phyloP scores from a whole-genome alignment of 1,284 basidiomycete species.

The Pseudozyma flocculosa region DNA sequence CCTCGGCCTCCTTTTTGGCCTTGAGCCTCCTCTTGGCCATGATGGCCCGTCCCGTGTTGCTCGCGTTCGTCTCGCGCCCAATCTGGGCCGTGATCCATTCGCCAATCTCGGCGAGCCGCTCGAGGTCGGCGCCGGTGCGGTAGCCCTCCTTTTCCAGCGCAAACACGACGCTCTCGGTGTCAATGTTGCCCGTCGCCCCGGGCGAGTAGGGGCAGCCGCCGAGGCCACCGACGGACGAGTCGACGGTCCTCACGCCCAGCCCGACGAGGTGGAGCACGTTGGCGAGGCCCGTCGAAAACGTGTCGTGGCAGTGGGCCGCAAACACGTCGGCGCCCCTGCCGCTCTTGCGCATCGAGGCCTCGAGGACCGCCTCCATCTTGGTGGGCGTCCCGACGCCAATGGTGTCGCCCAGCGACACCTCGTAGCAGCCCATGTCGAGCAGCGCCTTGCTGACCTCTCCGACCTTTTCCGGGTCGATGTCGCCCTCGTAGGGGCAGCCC shows the following conservation, averaged over 20 bases:
- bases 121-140: constrained; percentile 66
- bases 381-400: constrained; percentile 80
- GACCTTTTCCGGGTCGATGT: constrained; percentile 70
- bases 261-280: constrained; percentile 61
- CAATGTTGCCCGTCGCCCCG: constrained; percentile 62
- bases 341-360: constrained; percentile 65
- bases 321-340: constrained; percentile 2
- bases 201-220: constrained; percentile 95
- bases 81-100: constrained; percentile 32
- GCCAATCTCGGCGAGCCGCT: constrained; percentile 29
- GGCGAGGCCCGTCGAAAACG: constrained; percentile 73
- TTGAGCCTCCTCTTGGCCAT: constrained; percentile 9
- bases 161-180: constrained; percentile 72
- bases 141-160: constrained; percentile 74
- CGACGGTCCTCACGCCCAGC: constrained; percentile 62
- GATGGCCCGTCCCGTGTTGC: constrained; percentile 35
- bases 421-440: constrained; percentile 88
- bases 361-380: constrained; percentile 69
- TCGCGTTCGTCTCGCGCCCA: constrained; percentile 21
- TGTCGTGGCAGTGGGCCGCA: constrained; percentile 77
- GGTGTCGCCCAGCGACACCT: constrained; percentile 88
- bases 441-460: constrained; percentile 72
- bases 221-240: constrained; percentile 75
- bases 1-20: too few species aligned
- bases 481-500: constrained; percentile 81